Evolutionary conservation across 2,329 filamentous ascomycete species (phyloP).

Genomic region (Diaporthe capsici): DNA sequence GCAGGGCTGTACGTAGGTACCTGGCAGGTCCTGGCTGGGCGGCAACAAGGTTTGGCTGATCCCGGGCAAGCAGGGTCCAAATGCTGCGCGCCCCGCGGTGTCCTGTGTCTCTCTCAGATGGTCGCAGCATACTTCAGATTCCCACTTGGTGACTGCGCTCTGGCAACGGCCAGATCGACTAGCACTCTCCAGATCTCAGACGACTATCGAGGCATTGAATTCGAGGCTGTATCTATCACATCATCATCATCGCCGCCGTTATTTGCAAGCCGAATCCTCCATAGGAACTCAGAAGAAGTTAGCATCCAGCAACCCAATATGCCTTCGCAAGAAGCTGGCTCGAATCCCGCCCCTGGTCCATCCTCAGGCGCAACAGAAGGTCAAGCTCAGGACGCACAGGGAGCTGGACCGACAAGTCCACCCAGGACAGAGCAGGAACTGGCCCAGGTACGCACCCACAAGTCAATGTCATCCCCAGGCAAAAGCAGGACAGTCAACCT

Average conservation of each 20-base stretch:
- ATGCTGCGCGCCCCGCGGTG: not conserved
- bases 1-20: not conserved
- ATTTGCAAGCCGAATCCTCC: not conserved
- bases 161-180: slow-evolving; percentile 9
- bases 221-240: not conserved
- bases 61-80: slow-evolving; percentile 18
- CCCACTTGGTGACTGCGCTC: slow-evolving; percentile 10
- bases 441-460: slow-evolving; percentile 34
- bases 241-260: not conserved
- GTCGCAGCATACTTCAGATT: slow-evolving; percentile 16
- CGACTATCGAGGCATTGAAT: slow-evolving; percentile 6
- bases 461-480: not conserved
- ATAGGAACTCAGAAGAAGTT: not conserved
- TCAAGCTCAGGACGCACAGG: slow-evolving; percentile 14
- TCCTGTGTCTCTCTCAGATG: slow-evolving; percentile 11
- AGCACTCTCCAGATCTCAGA: slow-evolving; percentile 20
- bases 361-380: slow-evolving; percentile 10
- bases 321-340: slow-evolving; percentile 33
- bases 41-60: slow-evolving; percentile 21
- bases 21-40: slow-evolving; percentile 1
- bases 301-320: slow-evolving; percentile 22
- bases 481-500: slow-evolving; percentile 1
- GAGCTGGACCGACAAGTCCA: not conserved
- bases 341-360: slow-evolving; percentile 5
- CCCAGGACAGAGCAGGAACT: slow-evolving; percentile 39